Conservation (phyloP, 177 flowering plant genomes). For the Vitis hybrid region DNA sequence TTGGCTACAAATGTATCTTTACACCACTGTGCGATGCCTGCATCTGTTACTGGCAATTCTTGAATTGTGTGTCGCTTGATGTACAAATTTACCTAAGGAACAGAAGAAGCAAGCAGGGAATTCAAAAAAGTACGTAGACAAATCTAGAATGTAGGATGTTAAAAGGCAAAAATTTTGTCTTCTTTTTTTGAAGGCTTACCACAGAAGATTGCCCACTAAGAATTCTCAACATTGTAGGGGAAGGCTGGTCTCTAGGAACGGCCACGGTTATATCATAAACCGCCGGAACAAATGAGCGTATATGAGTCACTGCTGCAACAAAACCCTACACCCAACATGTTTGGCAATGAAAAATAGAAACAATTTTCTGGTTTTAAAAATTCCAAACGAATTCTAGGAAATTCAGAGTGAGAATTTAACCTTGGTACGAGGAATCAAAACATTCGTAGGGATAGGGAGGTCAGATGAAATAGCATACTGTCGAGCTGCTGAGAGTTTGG, state of each 20-base stretch:
- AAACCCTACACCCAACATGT: constrained; percentile 65
- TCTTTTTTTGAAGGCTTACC: constrained; percentile 37
- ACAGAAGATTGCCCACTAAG: constrained; percentile 71
- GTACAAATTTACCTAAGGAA: constrained; percentile 39
- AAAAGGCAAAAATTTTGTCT: no score
- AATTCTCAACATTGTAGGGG: constrained; percentile 79
- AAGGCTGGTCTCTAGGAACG: constrained; percentile 52
- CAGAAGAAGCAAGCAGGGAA: no score
- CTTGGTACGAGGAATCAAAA: constrained; percentile 97
- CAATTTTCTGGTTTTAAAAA: no score
- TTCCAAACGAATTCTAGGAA: background rate
- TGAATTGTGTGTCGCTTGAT: constrained; percentile 54
- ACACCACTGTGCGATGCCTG: constrained; percentile 88
- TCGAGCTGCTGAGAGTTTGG: constrained; percentile 90
- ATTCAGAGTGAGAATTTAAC: constrained; percentile 25
- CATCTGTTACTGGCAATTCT: constrained; percentile 74
- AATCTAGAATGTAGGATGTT: no score
- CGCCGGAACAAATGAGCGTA: constrained; percentile 91
- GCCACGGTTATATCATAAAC: constrained; percentile 85
- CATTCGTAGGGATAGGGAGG: constrained; percentile 78
- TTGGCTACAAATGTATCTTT: constrained; percentile 57
- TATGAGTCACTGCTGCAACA: constrained; percentile 74
- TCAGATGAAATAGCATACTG: constrained; percentile 79
- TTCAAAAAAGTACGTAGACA: no score
- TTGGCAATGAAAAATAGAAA: no score